These are phyloP conservation scores for Phytophthora foliorum DNA, from an alignment of 352 stramenopile genomes.

Conservation along the genomic window DNA sequence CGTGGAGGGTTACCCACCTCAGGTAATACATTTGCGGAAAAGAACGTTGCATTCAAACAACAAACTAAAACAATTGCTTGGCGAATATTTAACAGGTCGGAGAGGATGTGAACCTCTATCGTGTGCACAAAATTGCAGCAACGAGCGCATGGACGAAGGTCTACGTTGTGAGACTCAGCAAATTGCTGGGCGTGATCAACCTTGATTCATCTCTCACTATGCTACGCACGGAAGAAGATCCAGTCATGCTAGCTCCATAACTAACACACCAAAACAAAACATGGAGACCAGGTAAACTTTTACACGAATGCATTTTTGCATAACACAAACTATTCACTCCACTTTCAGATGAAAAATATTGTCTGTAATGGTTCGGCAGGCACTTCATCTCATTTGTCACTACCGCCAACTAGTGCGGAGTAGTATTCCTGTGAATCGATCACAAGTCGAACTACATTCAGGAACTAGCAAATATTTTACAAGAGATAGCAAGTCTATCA, in stretches of 20 bases:
- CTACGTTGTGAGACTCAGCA: slow-evolving; percentile 81
- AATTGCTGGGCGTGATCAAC: slow-evolving; percentile 79
- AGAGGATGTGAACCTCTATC: slow-evolving; percentile 76
- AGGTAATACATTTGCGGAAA: slow-evolving; percentile 40
- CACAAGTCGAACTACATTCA: too few species aligned
- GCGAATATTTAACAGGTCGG: slow-evolving; percentile 48
- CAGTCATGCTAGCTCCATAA: slow-evolving; percentile 43
- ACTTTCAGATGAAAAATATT: neutral
- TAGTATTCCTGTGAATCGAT: too few species aligned
- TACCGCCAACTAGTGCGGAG: too few species aligned
- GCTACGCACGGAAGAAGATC: slow-evolving; percentile 61
- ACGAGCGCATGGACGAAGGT: slow-evolving; percentile 89
- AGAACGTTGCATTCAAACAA: neutral
- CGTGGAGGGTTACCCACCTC: slow-evolving; percentile 84
- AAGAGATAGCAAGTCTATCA: too few species aligned
- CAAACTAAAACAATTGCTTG: neutral
- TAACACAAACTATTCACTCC: slow-evolving; percentile 2
- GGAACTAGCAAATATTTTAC: too few species aligned
- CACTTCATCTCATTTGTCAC: too few species aligned
- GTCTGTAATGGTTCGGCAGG: too few species aligned
- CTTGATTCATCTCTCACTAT: slow-evolving; percentile 72
- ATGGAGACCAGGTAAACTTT: neutral
- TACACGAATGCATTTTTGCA: slow-evolving; percentile 7
- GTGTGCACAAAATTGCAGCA: slow-evolving; percentile 80
- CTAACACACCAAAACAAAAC: neutral